Base-by-base conservation (phyloP, 345 rosid species). In the Syzygium aqueum region DNA sequence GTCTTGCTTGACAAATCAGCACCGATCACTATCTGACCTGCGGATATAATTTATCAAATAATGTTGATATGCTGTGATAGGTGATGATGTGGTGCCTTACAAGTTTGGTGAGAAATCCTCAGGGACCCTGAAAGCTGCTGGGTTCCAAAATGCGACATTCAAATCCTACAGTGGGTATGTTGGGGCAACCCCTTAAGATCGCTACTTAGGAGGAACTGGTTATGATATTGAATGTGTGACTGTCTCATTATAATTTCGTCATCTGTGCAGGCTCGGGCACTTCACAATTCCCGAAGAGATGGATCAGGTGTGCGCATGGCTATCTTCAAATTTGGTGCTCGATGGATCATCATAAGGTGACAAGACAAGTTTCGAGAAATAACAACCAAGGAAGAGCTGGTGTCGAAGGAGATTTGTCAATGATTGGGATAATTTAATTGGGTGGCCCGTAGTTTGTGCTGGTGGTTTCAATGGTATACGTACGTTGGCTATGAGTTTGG, bases 31-130 rank as follows among this genome's bases (percentile, higher is more conserved):
- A 13, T 27, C 52, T 40, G n/a, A 84, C 78, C 85, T 61, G 85
- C 84, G 33, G 59, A 22, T 37, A 27, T 87, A 54, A 73, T 6
- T 22, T 84, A 40, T 40, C 21, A 13, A 67, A 52, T 90, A 54
- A 85, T 82, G 78, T 77, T 67, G 77, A 51, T 86, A 77, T 88
- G 30, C 10, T 86, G 86, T 88, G 90, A 59, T 91, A 97, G 99
- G 88, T 89, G 99, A 97, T 89, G 99, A 97, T 84, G 99, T 97
- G 89, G 99, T 97, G 88, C 94, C 90, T 11, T 91, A 92, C 92
- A 95, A 94, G 89, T 96, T 93, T 88, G 99, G 99, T 53, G 99
- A 97, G 93, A 95, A 92, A 90, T 96, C 99, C 87, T 95, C 97
- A 3, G 88, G 82, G 84, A 91, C 93, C 57, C 89, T 97, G 92